These are phyloP conservation scores for Rhodotorula sp. DNA, from an alignment of 1,284 basidiomycete species.

Conservation along the genomic window DNA sequence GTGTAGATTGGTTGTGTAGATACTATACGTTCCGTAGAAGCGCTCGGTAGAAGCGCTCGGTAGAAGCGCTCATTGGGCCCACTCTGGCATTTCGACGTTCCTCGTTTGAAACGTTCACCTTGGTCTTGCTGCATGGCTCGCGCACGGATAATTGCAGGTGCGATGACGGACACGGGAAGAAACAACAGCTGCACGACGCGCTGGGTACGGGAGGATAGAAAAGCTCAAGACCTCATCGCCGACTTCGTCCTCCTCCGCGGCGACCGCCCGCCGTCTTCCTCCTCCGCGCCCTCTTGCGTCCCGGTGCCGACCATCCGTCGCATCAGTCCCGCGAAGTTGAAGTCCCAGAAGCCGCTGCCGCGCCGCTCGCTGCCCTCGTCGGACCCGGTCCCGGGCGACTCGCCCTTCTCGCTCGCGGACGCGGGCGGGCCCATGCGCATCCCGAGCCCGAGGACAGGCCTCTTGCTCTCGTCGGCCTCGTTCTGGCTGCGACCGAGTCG, in stretches of 20 bases:
- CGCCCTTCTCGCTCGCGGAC: not conserved
- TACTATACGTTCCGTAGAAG: no score
- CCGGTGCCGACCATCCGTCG: slow-evolving; percentile 9
- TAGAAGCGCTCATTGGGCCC: no score
- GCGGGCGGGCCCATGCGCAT: slow-evolving; percentile 23
- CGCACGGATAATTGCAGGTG: no score
- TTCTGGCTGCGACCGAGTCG: not conserved
- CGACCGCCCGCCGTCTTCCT: not conserved
- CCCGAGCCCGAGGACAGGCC: slow-evolving; percentile 2
- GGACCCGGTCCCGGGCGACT: no score
- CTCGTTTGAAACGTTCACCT: no score
- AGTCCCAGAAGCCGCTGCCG: not conserved
- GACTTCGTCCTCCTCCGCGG: not conserved
- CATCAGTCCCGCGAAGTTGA: slow-evolving; percentile 10
- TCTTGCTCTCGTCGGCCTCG: not conserved
- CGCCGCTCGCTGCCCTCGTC: not conserved
- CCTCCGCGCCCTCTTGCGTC: not conserved
- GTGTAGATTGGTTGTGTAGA: no score
- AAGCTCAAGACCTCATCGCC: not conserved
- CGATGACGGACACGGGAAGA: no score
- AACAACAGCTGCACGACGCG: not conserved
- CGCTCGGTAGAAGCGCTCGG: no score
- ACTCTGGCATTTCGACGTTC: no score
- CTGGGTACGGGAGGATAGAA: not conserved
- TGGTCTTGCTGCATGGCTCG: no score